A percentile compares a stretch with the other conserved stretches of the same genome.
Conservation (phyloP, 106 monocot species). For the Dioscorea dumetorum region DNA sequence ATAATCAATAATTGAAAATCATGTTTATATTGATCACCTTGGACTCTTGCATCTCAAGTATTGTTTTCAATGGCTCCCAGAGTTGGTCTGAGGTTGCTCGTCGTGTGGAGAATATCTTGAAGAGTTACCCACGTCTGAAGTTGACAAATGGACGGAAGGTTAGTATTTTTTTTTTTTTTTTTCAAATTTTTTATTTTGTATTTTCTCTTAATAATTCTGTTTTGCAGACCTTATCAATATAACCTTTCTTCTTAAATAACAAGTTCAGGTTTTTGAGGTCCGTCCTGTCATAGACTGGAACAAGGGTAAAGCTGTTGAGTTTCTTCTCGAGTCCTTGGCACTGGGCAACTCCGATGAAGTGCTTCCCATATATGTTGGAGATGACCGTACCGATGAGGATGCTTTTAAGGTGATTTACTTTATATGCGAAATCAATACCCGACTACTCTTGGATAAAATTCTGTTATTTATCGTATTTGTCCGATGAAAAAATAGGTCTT, state of each 20-base stretch:
- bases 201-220: neutral
- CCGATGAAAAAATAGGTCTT: constrained; percentile 25
- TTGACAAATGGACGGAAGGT: constrained; percentile 87
- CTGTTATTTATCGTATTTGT: neutral
- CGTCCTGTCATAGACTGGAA: constrained; percentile 85
- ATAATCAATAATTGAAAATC: too few species aligned
- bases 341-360: constrained; percentile 45
- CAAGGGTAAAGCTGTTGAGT: constrained; percentile 89
- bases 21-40: neutral
- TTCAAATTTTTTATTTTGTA: neutral
- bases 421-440: neutral
- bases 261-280: constrained; percentile 77
- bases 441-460: neutral
- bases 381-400: constrained; percentile 87
- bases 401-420: constrained; percentile 55
- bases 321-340: constrained; percentile 78
- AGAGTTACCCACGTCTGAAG: constrained; percentile 57
- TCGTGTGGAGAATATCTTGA: constrained; percentile 42
- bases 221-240: neutral
- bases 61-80: constrained; percentile 23
- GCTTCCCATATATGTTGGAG: constrained; percentile 73
- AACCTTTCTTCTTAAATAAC: neutral
- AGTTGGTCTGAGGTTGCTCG: constrained; percentile 51
- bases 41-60: neutral
- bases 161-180: constrained; percentile 1